phyloP scores from a whole-genome alignment of 441 rosid genomes.

The Biscutella laevigata region DNA sequence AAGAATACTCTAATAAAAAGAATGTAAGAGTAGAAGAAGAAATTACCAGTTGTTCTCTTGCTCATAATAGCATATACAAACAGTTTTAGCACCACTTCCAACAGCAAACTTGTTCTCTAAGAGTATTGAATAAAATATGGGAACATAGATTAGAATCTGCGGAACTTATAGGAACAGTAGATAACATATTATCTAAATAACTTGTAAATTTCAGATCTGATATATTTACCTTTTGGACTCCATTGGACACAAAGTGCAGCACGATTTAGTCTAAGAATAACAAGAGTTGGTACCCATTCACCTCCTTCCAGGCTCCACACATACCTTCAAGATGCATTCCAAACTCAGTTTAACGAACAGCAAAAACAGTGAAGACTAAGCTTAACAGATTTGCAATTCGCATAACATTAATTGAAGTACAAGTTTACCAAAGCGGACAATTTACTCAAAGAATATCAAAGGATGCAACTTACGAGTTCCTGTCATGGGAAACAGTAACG shows the following conservation, averaged over 20 bases:
- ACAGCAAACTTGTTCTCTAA: conserved; percentile 95
- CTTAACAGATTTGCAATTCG: neutral
- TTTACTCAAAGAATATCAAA: neutral
- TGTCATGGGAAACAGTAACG: conserved; percentile 88
- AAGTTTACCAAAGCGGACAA: neutral
- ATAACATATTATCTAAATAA: conserved; percentile 1
- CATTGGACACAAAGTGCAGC: conserved; percentile 95
- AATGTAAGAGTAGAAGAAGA: conserved; percentile 8
- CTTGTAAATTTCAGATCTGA: neutral
- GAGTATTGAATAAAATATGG: conserved; percentile 15
- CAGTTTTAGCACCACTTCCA: conserved; percentile 97
- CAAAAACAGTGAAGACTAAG: neutral
- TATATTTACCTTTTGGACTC: conserved; percentile 76
- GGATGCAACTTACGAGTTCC: conserved; percentile 75
- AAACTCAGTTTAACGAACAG: conserved; percentile 12
- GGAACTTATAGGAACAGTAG: neutral
- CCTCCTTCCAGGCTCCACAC: conserved; percentile 86
- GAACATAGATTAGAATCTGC: conserved; percentile 3
- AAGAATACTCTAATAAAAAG: neutral
- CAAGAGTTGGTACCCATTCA: conserved; percentile 94
- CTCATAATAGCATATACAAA: conserved; percentile 94
- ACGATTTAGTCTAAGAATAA: conserved; percentile 90
- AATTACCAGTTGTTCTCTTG: conserved; percentile 95
- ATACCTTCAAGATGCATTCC: conserved; percentile 40
- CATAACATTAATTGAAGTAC: neutral